phyloP scores from a whole-genome alignment of 192 early-diverging fungal genomes.

The Entomortierella chlamydospora region DNA sequence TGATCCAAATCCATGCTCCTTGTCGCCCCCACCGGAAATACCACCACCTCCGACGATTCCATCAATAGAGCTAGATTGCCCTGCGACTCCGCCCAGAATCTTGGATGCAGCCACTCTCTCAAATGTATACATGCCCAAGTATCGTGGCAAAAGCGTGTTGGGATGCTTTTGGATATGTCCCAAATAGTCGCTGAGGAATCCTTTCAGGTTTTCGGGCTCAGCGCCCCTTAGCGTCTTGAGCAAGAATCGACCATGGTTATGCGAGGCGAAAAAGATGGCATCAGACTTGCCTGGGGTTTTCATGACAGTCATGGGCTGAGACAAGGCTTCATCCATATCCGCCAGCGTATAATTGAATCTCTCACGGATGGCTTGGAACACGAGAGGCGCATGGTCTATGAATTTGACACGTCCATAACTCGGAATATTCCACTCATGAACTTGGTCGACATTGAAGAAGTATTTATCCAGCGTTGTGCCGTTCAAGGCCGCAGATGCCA shows the following conservation, averaged over 20 bases:
- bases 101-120: slow-evolving; percentile 29
- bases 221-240: slow-evolving; percentile 45
- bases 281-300: slow-evolving; percentile 44
- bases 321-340: slow-evolving; percentile 49
- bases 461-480: slow-evolving; percentile 20
- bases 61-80: background rate
- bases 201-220: slow-evolving; percentile 38
- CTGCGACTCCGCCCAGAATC: background rate
- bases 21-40: background rate
- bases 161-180: slow-evolving; percentile 43
- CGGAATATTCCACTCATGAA: slow-evolving; percentile 54
- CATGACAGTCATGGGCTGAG: slow-evolving; percentile 49
- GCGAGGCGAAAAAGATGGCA: slow-evolving; percentile 46
- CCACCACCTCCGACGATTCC: background rate
- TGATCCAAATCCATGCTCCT: background rate
- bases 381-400: slow-evolving; percentile 38
- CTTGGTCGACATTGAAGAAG: slow-evolving; percentile 34
- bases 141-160: slow-evolving; percentile 43
- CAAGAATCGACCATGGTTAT: slow-evolving; percentile 49
- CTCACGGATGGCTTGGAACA: slow-evolving; percentile 48
- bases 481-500: background rate
- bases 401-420: slow-evolving; percentile 44
- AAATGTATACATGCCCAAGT: slow-evolving; percentile 53
- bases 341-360: slow-evolving; percentile 33
- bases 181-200: slow-evolving; percentile 41